Evolutionary conservation across 495 filamentous ascomycete species (phyloP).

Genomic region (Usnea hakonensis): DNA sequence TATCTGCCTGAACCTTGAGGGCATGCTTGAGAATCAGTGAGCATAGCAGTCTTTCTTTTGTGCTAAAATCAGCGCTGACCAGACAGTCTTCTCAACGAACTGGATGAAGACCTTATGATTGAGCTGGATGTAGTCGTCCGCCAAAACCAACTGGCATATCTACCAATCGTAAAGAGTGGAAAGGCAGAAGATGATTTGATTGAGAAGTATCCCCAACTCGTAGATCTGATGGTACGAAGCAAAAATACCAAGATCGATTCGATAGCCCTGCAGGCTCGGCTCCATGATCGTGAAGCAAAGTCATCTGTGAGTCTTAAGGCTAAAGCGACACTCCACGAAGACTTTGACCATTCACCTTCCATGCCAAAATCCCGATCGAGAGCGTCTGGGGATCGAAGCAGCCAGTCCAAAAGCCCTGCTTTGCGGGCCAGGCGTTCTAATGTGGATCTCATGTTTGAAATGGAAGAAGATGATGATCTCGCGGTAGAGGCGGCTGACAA

Average conservation of each 20-base stretch:
- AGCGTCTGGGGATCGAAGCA: conserved; percentile 39
- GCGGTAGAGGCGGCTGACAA: neutral
- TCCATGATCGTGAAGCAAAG: conserved; percentile 52
- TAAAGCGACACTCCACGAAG: conserved; percentile 50
- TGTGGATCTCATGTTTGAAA: conserved; percentile 83
- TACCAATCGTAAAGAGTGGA: conserved; percentile 67
- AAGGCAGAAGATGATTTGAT: conserved; percentile 61
- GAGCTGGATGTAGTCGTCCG: conserved; percentile 74
- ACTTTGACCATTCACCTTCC: conserved; percentile 45
- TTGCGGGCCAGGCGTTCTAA: conserved; percentile 58
- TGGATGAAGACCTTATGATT: conserved; percentile 73
- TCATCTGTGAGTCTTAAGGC: conserved; percentile 36
- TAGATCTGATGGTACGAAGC: conserved; percentile 44
- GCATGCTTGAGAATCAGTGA: conserved; percentile 79
- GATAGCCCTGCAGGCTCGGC: conserved; percentile 49
- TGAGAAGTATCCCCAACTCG: conserved; percentile 61
- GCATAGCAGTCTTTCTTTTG: conserved; percentile 14
- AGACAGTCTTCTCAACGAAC: conserved; percentile 60
- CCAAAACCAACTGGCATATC: conserved; percentile 68
- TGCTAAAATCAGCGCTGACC: conserved; percentile 20
- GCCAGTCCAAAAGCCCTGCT: conserved; percentile 44
- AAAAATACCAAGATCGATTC: conserved; percentile 51
- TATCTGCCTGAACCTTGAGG: conserved; percentile 81
- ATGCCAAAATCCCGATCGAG: conserved; percentile 45
- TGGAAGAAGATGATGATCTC: conserved; percentile 66